Base-by-base conservation (phyloP, 106 monocot species). In the Hemerocallis citrina region DNA sequence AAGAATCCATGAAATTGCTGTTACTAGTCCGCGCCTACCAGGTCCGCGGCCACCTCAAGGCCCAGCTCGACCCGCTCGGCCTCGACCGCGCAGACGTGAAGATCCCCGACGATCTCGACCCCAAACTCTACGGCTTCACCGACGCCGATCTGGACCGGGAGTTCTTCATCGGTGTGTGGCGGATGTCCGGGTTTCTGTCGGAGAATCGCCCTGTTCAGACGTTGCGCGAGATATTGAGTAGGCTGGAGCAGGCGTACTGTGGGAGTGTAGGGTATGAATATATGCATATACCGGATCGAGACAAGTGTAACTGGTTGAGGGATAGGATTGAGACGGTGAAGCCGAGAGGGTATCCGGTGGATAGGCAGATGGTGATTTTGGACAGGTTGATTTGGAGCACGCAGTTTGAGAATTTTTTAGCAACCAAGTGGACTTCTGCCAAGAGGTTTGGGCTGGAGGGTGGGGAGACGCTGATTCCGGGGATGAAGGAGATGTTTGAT, bases 401-500 rank as follows among this genome's bases (percentile, higher is more conserved):
- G 0, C 81, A 67, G 55, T 98, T 98, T 37, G 96, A 98, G 57
- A 91, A 82, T 36, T 98, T 98, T 69, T 68, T 98, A 32, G 88
- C 74, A 7, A 79, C 84, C 7, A 98, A 92, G 62, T 98, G 87
- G 84, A 67, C 84, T 4, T 66, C 83, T 1, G 92, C 88, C 6
- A 98, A 98, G 55, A 69, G 96, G 72, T 98, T 92, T 30, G 96
- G 96, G 2, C 81, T 98, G 19, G 96, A 98, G 43, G 96, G 96
- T 7, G 83, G 63, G 7, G 96, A 96, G 70, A 87, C 91, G 0
- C 52, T 96, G 39, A 96, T 96, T 54, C 95, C 95, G 3, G 90
- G 90, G 11, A 96, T 96, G 95, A 96, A 96, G 70, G 95, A 91
- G 73, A 91, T 96, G 95, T 84, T 96, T 61, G 95, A 96, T 50